Evolutionary conservation across 1,284 basidiomycete species (phyloP).

Genomic region (Ceratobasidium sp.): DNA sequence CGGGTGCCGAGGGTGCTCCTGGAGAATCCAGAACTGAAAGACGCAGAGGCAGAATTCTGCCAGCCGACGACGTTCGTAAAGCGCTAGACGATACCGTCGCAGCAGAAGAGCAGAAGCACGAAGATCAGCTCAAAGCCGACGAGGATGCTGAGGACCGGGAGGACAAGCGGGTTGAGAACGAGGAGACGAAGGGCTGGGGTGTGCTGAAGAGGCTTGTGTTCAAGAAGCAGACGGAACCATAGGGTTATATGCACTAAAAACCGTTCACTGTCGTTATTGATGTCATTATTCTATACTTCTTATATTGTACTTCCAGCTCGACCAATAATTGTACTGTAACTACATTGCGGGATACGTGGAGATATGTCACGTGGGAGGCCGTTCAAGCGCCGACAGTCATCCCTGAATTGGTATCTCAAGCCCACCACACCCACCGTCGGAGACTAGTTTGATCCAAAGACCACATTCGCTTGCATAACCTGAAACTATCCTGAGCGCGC

Average conservation of each 20-base stretch:
- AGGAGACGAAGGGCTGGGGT: constrained; percentile 25
- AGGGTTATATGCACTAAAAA: neutral
- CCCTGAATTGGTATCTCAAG: constrained; percentile 3
- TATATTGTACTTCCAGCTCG: constrained; percentile 1
- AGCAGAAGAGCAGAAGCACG: constrained; percentile 9
- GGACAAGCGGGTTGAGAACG: constrained; percentile 20
- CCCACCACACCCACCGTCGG: neutral
- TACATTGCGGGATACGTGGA: too few relatives aligned
- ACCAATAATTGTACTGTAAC: too few relatives aligned
- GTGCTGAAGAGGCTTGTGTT: constrained; percentile 22
- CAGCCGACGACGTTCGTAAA: constrained; percentile 15
- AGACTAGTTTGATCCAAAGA: neutral
- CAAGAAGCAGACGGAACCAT: constrained; percentile 21
- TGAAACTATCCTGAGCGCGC: neutral
- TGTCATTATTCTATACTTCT: neutral
- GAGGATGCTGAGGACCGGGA: constrained; percentile 9
- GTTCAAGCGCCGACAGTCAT: neutral
- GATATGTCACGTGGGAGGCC: too few relatives aligned
- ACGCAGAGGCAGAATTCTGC: neutral
- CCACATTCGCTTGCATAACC: constrained; percentile 33
- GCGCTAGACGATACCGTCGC: constrained; percentile 11
- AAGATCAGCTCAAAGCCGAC: neutral
- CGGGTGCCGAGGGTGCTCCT: neutral
- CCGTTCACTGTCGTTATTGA: neutral
- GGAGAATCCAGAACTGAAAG: constrained; percentile 1